These are phyloP conservation scores for Lactarius indigo DNA, from an alignment of 768 basidiomycete genomes.

Conservation along the genomic window DNA sequence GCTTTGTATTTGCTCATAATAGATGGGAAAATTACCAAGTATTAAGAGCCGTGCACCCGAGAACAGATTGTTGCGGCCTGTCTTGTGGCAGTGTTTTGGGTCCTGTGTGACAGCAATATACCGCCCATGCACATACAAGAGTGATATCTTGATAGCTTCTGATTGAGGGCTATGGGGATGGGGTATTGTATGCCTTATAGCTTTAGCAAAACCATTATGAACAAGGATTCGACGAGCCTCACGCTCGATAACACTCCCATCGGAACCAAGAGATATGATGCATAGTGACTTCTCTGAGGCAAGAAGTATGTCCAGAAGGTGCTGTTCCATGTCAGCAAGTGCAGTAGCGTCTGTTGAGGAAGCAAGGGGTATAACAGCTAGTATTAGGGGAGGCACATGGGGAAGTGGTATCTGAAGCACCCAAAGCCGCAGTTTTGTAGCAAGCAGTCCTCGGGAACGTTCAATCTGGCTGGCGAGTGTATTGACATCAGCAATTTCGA, in stretches of 20 bases:
- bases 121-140: neutral
- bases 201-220: neutral
- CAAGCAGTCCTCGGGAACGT: conserved; percentile 20
- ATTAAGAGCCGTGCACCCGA: too few relatives aligned
- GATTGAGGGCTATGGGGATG: neutral
- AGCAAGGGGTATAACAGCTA: conserved; percentile 35
- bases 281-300: conserved; percentile 18
- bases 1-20: conserved; percentile 13
- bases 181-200: neutral
- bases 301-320: conserved; percentile 32
- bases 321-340: conserved; percentile 20
- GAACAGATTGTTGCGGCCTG: too few relatives aligned
- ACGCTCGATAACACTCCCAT: conserved; percentile 37
- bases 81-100: too few relatives aligned
- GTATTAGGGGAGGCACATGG: conserved; percentile 36
- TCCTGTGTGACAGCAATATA: too few relatives aligned
- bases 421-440: conserved; percentile 37
- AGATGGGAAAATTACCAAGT: too few relatives aligned
- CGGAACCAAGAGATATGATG: conserved; percentile 35
- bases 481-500: conserved; percentile 29
- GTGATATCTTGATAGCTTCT: neutral
- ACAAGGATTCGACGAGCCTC: conserved; percentile 27
- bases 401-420: conserved; percentile 33
- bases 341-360: conserved; percentile 24
- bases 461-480: conserved; percentile 22